Base-by-base conservation (phyloP, 495 filamentous ascomycete genomes). In the Penicillium malachiteum region DNA sequence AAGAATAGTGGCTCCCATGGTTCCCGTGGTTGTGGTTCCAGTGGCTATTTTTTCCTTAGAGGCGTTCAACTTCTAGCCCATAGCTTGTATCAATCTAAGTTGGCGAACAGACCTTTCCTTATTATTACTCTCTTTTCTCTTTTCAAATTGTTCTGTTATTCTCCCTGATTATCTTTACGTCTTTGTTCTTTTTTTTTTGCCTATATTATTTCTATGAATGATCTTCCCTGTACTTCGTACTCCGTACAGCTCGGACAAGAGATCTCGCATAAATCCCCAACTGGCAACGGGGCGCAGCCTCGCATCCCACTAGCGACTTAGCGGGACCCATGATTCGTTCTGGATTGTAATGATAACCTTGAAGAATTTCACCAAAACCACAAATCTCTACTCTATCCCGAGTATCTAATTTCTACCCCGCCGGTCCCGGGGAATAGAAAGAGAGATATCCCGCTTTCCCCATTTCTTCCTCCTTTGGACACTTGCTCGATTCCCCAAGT, bases 391-490 rank as follows among this genome's bases (percentile, higher is more conserved):
- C 3, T 42, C 41, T 31, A 45, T 35, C 46, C 43, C 46, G 45
- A 47, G 47, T 44, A 50, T 43, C 26, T 5, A 21, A 47, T 40
- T 54, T 43, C 59, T 57, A 59, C 64, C 56, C 54, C 48, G 51
- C 54, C 57, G 54, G 33, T 58, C 54, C 54, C 47, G 16, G 55
- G 65, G 59, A 52, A 26, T 26, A 26, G 63, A 57, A 61, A 60
- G 63, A 48, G 62, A 63, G 14, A 38, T 52, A 17, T 38, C 38
- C 39, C 33, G 26, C 17, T 37, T 1, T 41, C 41, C 41, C 33
- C 26, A 2, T 9, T 21, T 54, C 43, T 52, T 50, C 53, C 47
- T 50, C 21, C 16, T 17, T 31, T 31, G 3, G n/a, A n/a, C n/a
- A n/a, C n/a, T 37, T 40, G 47, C 39, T 59, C 26, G 46, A 37